phyloP scores from a whole-genome alignment of 192 early-diverging fungal genomes.

The Obelidium mucronatum region DNA sequence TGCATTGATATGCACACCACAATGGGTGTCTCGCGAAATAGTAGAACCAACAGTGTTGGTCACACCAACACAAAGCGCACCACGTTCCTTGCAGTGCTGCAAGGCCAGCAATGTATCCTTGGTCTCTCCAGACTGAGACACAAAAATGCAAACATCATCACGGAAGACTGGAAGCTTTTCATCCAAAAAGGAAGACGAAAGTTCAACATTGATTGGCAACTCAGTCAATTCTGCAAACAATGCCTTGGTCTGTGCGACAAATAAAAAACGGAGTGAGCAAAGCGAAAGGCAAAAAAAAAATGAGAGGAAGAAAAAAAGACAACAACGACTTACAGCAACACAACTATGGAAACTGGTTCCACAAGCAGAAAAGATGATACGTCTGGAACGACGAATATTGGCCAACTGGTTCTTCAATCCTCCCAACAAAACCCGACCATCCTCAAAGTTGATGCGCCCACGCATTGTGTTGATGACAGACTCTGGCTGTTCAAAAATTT shows the following conservation, averaged over 20 bases:
- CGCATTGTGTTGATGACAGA: slow-evolving; percentile 74
- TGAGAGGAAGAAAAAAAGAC: not conserved
- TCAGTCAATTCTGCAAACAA: slow-evolving; percentile 69
- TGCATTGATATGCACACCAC: slow-evolving; percentile 73
- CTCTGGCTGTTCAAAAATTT: slow-evolving; percentile 71
- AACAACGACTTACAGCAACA: slow-evolving; percentile 52
- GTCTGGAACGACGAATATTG: slow-evolving; percentile 65
- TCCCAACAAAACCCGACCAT: slow-evolving; percentile 56
- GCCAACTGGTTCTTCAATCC: slow-evolving; percentile 62
- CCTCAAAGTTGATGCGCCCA: slow-evolving; percentile 70
- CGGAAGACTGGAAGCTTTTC: slow-evolving; percentile 65
- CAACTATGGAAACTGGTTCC: slow-evolving; percentile 68
- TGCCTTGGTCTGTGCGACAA: slow-evolving; percentile 48
- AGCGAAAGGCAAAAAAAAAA: not conserved
- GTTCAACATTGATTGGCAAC: slow-evolving; percentile 64
- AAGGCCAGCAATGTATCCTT: slow-evolving; percentile 67
- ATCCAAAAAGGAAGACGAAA: slow-evolving; percentile 65
- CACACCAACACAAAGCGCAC: slow-evolving; percentile 69
- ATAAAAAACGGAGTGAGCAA: too few relatives aligned
- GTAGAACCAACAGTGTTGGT: slow-evolving; percentile 71
- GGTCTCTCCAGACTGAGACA: slow-evolving; percentile 72
- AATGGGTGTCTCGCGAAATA: slow-evolving; percentile 70
- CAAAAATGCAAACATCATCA: slow-evolving; percentile 70
- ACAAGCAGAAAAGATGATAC: slow-evolving; percentile 69
- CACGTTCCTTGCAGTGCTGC: slow-evolving; percentile 69